Evolutionary conservation across 2,329 filamentous ascomycete genomes (phyloP).

Genomic region (Arthroderma sp.): DNA sequence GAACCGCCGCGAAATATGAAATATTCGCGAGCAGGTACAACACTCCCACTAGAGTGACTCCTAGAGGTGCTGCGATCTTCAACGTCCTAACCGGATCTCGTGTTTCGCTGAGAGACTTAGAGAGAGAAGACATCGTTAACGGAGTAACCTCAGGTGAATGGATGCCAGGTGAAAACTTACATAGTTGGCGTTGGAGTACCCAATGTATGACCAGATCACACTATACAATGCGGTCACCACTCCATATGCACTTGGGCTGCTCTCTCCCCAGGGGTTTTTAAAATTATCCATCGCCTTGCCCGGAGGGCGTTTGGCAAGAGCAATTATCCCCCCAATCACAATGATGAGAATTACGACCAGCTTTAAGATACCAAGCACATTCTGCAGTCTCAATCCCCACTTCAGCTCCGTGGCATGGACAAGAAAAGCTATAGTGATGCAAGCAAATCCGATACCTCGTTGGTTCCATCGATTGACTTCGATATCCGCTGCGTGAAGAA

Average conservation of each 20-base stretch:
- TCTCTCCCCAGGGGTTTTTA: slow-evolving; percentile 26
- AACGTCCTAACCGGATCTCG: slow-evolving; percentile 45
- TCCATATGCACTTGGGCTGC: slow-evolving; percentile 27
- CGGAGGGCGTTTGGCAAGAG: slow-evolving; percentile 25
- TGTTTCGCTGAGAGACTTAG: slow-evolving; percentile 39
- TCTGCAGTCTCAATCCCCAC: slow-evolving; percentile 36
- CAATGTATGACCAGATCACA: slow-evolving; percentile 48
- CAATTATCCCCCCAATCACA: slow-evolving; percentile 30
- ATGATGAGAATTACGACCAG: slow-evolving; percentile 37
- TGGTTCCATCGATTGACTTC: slow-evolving; percentile 37
- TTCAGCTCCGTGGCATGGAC: slow-evolving; percentile 36
- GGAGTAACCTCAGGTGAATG: neutral
- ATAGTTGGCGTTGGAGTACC: slow-evolving; percentile 52
- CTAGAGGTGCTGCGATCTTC: slow-evolving; percentile 43
- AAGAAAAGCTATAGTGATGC: slow-evolving; percentile 35
- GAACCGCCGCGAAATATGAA: slow-evolving; percentile 47
- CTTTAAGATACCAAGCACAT: slow-evolving; percentile 38
- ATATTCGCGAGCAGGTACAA: slow-evolving; percentile 46
- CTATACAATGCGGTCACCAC: slow-evolving; percentile 49
- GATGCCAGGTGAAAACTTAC: slow-evolving; percentile 20
- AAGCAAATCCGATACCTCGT: slow-evolving; percentile 34
- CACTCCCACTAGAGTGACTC: slow-evolving; percentile 41
- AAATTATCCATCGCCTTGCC: slow-evolving; percentile 23
- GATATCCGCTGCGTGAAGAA: slow-evolving; percentile 34
- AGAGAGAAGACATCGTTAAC: slow-evolving; percentile 11